A percentile compares a stretch with the other conserved stretches of the same genome.
Conservation (phyloP, 225 moss, liverwort and hornwort genomes). For the Climacium dendroides region DNA sequence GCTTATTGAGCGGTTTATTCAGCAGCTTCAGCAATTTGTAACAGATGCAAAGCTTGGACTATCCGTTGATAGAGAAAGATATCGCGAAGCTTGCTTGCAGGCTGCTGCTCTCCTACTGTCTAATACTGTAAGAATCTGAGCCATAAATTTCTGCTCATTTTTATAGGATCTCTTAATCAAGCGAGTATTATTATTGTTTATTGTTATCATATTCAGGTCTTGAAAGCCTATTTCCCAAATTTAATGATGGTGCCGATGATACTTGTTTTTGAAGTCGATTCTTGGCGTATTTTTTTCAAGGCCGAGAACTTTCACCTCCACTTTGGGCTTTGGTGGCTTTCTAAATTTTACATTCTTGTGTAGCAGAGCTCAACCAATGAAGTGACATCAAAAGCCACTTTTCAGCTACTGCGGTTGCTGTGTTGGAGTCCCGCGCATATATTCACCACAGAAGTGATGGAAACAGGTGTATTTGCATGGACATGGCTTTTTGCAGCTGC, state of each 20-base stretch:
- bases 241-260: background rate
- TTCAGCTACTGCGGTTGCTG: slow-evolving; percentile 59
- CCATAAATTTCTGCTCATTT: background rate
- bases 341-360: background rate
- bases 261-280: background rate
- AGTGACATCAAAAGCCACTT: slow-evolving; percentile 22
- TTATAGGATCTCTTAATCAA: background rate
- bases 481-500: slow-evolving; percentile 78
- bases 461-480: slow-evolving; percentile 76
- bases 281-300: background rate
- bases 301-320: background rate
- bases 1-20: slow-evolving; percentile 52
- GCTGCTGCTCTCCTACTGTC: slow-evolving; percentile 77
- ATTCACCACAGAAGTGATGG: slow-evolving; percentile 60
- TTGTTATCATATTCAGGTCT: background rate
- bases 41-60: slow-evolving; percentile 54
- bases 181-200: background rate
- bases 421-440: slow-evolving; percentile 88
- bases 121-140: slow-evolving; percentile 31
- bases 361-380: slow-evolving; percentile 8
- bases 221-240: background rate
- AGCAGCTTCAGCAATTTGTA: slow-evolving; percentile 79
- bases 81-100: slow-evolving; percentile 70
- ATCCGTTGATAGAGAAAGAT: slow-evolving; percentile 33
- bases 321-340: background rate